Percentiles rank a stretch among this genome's conserved stretches.
These are phyloP conservation scores for Oryza officinalis DNA, from an alignment of 176 grass and related monocot species.

Conservation along the genomic window DNA sequence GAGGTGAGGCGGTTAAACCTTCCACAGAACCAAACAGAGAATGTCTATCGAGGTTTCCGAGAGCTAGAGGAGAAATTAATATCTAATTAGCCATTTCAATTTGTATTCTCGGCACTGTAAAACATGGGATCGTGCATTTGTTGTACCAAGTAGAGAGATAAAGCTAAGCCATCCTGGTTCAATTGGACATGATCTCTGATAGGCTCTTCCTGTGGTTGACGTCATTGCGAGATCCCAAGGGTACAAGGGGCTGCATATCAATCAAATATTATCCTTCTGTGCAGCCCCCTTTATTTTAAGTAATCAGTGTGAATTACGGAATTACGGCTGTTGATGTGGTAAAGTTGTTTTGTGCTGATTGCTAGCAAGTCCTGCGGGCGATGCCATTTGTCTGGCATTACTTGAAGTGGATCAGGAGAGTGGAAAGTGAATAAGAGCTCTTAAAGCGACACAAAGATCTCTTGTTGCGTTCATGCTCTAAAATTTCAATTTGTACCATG, in stretches of 20 bases:
- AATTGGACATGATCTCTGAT: conserved; percentile 12
- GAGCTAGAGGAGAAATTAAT: conserved; percentile 84
- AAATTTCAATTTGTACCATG: background rate
- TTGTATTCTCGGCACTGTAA: conserved; percentile 14
- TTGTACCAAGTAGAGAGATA: conserved; percentile 49
- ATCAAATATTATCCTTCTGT: conserved; percentile 10
- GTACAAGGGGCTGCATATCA: background rate
- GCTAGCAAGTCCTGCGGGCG: too few relatives aligned
- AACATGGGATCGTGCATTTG: conserved; percentile 12
- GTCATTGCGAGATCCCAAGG: conserved; percentile 21
- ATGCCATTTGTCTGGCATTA: background rate
- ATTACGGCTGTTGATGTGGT: background rate
- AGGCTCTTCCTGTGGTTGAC: background rate
- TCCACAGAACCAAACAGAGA: conserved; percentile 76
- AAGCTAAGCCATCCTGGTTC: conserved; percentile 24
- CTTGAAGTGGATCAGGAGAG: background rate
- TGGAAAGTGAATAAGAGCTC: background rate
- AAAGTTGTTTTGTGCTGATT: background rate
- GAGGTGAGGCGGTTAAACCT: conserved; percentile 80
- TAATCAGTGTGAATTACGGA: background rate
- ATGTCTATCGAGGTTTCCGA: conserved; percentile 72
- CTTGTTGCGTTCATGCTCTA: background rate
- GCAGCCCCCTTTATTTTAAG: background rate
- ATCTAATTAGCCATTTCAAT: conserved; percentile 37
- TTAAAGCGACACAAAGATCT: background rate